phyloP scores from a whole-genome alignment of 345 rosid species.

The Eucalyptus shirleyi region DNA sequence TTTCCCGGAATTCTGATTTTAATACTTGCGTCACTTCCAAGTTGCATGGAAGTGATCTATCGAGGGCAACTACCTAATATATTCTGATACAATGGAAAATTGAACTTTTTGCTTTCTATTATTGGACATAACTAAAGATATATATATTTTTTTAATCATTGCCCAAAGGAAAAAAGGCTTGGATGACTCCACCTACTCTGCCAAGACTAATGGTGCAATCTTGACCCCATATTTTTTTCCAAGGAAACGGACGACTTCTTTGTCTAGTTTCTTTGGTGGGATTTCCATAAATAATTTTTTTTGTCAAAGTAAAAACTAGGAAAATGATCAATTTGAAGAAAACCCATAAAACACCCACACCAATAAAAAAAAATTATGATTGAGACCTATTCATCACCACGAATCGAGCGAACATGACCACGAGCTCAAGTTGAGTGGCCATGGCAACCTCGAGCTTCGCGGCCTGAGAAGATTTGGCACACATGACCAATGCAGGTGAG shows the following conservation, averaged over 20 bases:
- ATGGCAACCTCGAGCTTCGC: background rate
- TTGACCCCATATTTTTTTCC: background rate
- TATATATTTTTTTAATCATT: background rate
- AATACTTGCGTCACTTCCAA: background rate
- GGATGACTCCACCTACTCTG: background rate
- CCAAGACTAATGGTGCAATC: background rate
- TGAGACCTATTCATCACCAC: background rate
- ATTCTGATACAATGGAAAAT: background rate
- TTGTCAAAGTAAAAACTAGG: background rate
- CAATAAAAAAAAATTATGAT: background rate
- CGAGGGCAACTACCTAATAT: background rate
- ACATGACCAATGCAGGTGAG: background rate
- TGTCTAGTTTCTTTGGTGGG: background rate
- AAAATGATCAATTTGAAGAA: background rate
- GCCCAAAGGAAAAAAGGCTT: background rate
- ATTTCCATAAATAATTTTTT: background rate
- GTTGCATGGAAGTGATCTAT: background rate
- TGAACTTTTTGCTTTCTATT: background rate
- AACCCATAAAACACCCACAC: background rate
- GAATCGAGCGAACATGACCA: background rate
- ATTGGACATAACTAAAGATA: background rate
- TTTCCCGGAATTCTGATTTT: background rate
- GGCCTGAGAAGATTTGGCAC: background rate
- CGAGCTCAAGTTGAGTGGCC: background rate
- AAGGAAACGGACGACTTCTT: background rate